Evolutionary conservation across 345 rosid genomes (phyloP), one percentile per base, ranked within the genome.

Genomic region (Eucalyptus caleyi): DNA sequence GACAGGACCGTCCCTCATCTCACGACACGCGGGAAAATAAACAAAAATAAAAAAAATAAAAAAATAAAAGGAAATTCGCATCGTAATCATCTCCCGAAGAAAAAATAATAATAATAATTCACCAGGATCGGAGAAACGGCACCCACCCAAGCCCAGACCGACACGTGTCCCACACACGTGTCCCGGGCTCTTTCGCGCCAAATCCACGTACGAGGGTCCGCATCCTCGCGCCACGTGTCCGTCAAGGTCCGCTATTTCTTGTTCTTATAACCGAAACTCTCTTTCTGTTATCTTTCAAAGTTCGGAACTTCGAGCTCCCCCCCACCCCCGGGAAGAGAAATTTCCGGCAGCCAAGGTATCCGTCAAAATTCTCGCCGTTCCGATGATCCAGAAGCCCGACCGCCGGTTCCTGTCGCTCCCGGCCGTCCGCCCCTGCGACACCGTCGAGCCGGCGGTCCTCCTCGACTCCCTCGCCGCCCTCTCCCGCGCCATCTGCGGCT

Each of bases 341-440:
- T 87, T 83, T 30, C 7, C 1, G 18, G 45, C 24, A 21, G 59
- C 59, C 59, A 18, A 60, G 27, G 23, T 49, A 88, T 88, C 54
- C 62, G 34, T 54, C 13, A 56, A 53, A 19, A 56, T 37, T 11
- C 51, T 60, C 2, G 88, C 86, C 24, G 27, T 45, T n/a, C 14
- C 85, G 65, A 92, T 95, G 97, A 92, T 94, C 53, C 90, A 90
- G 30, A 94, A 54, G 34, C 89, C 51, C 80, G 62, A 90, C 81
- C 98, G 98, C 91, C 97, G 97, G 93, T 88, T 96, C 85, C 89
- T 97, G 65, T 91, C 94, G 6, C 94, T 91, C 86, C 98, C 98
- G 90, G 97, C 98, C 2, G 98, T 97, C 30, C 95, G 91, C 34
- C 99, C 99, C 44, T 96, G 95, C 88, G 94, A 93, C 59, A 89